Conservation (phyloP, 2,329 filamentous ascomycete species). For the Aspergillus arachidicola region DNA sequence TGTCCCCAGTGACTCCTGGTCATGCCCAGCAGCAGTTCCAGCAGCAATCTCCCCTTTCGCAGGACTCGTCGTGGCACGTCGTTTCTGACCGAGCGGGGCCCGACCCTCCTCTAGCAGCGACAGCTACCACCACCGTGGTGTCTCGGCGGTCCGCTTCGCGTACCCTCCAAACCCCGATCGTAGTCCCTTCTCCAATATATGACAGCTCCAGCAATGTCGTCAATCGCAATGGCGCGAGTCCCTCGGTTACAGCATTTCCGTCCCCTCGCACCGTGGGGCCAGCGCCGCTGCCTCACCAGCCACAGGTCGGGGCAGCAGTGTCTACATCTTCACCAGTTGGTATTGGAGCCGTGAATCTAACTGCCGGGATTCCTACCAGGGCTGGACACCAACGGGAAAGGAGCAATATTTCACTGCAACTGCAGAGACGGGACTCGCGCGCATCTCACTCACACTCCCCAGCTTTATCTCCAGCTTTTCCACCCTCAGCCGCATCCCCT, state of each 20-base stretch:
- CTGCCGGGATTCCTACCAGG: neutral
- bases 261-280: conserved; percentile 45
- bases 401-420: neutral
- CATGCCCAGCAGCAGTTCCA: neutral
- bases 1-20: conserved; percentile 25
- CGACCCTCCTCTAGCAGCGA: neutral
- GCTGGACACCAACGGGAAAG: conserved; percentile 33
- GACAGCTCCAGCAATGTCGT: conserved; percentile 18
- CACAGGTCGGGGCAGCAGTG: neutral
- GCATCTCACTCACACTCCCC: neutral
- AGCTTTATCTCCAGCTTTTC: neutral
- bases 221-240: neutral
- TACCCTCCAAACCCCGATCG: neutral
- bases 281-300: neutral
- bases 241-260: conserved; percentile 43
- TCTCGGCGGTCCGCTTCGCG: neutral
- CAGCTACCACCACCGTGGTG: conserved; percentile 3
- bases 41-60: neutral
- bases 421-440: neutral
- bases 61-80: neutral
- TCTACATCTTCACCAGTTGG: neutral
- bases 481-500: neutral
- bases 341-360: neutral
- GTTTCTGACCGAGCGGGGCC: neutral
- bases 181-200: neutral